These are phyloP conservation scores for Gossypium thurberi DNA, from an alignment of 345 rosid genomes.

Conservation along the genomic window DNA sequence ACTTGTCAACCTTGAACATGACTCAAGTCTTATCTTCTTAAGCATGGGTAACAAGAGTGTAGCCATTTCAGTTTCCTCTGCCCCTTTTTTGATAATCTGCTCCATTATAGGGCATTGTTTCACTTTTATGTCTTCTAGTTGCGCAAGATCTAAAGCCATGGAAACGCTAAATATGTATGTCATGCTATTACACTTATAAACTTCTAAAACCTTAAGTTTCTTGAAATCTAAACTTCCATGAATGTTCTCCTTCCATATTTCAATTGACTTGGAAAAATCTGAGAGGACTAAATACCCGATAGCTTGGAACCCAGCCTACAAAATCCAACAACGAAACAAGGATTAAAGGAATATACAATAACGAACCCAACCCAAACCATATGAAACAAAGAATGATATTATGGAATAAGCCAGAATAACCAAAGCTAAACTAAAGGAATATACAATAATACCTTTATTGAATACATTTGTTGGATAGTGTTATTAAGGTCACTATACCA, in stretches of 20 bases:
- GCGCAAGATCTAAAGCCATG: not conserved
- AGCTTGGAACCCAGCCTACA: not conserved
- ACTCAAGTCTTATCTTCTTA: not conserved
- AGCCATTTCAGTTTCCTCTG: not conserved
- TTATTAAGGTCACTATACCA: not conserved
- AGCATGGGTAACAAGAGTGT: not conserved
- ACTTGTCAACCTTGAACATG: slow-evolving; percentile 2
- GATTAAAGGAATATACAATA: not conserved
- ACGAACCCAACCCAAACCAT: not conserved
- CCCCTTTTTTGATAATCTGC: not conserved
- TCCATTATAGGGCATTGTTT: not conserved
- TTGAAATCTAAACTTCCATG: not conserved
- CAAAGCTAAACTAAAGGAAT: not conserved
- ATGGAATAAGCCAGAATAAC: too few species aligned
- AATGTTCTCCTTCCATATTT: not conserved
- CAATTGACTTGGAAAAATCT: not conserved
- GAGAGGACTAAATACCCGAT: not conserved
- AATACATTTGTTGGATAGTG: not conserved
- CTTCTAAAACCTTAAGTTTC: not conserved
- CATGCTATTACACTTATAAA: not conserved
- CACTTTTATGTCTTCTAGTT: not conserved
- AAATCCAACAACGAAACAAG: not conserved
- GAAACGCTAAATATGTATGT: not conserved
- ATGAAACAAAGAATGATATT: not conserved
- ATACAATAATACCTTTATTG: not conserved